These are phyloP conservation scores for Aspergillus eucalypticola DNA, from an alignment of 2,329 filamentous ascomycete genomes.

Conservation along the genomic window DNA sequence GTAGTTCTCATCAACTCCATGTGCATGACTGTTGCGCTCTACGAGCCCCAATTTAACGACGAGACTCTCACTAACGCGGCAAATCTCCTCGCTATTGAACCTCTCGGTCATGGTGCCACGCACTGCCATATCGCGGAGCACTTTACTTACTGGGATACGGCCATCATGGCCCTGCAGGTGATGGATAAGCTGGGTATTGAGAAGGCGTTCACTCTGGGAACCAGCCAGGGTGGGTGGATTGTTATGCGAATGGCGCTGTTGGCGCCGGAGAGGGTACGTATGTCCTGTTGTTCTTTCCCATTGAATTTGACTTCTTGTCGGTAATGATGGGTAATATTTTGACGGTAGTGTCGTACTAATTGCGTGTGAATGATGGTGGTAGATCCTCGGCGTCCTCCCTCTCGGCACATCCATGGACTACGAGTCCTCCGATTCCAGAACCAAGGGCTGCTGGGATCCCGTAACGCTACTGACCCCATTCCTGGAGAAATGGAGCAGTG, in stretches of 20 bases:
- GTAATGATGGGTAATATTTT: too few relatives aligned
- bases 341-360: too few relatives aligned
- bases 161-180: slow-evolving; percentile 56
- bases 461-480: slow-evolving; percentile 33
- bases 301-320: rapidly evolving
- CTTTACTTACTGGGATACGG: slow-evolving; percentile 59
- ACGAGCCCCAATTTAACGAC: slow-evolving; percentile 43
- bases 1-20: slow-evolving; percentile 55
- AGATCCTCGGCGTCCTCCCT: slow-evolving; percentile 55
- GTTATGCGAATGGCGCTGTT: slow-evolving; percentile 55
- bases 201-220: slow-evolving; percentile 52
- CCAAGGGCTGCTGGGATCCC: slow-evolving; percentile 53
- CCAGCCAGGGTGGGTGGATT: slow-evolving; percentile 58
- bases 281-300: background rate
- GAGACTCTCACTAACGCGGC: slow-evolving; percentile 37
- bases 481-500: slow-evolving; percentile 45
- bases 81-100: slow-evolving; percentile 57
- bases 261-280: slow-evolving; percentile 47
- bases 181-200: slow-evolving; percentile 51
- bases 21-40: slow-evolving; percentile 51
- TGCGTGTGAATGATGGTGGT: background rate
- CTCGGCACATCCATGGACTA: slow-evolving; percentile 56
- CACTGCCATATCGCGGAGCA: slow-evolving; percentile 42
- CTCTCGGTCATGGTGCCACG: slow-evolving; percentile 55
- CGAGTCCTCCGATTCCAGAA: slow-evolving; percentile 47